Percentiles rank a stretch among this genome's conserved stretches.
phyloP scores from a whole-genome alignment of 805 yeast genomes.

The Yamadazyma laniorum region DNA sequence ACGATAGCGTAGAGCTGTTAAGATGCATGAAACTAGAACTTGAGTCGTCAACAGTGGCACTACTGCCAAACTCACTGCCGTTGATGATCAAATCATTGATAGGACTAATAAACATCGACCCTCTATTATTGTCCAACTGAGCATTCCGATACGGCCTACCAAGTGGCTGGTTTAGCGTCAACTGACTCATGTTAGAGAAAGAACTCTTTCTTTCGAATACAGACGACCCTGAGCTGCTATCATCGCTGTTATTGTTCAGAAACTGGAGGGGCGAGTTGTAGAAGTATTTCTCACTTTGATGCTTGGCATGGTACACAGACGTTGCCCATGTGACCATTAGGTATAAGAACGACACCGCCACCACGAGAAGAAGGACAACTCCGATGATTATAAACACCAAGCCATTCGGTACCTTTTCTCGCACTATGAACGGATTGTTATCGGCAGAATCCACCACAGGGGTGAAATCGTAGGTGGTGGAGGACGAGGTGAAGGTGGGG shows the following conservation, averaged over 20 bases:
- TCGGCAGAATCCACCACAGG: conserved; percentile 11
- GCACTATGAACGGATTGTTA: conserved; percentile 31
- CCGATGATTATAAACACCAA: conserved; percentile 47
- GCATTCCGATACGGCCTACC: conserved; percentile 33
- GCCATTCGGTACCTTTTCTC: conserved; percentile 27
- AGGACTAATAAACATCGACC: conserved; percentile 54
- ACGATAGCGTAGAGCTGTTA: conserved; percentile 6
- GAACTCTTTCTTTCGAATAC: conserved; percentile 20
- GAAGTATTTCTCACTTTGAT: conserved; percentile 33
- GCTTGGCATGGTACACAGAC: conserved; percentile 25
- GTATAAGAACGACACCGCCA: conserved; percentile 19
- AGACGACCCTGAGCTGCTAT: conserved; percentile 15
- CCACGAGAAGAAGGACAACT: conserved; percentile 23
- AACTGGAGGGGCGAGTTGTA: conserved; percentile 13
- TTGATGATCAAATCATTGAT: conserved; percentile 21
- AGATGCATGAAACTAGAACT: conserved; percentile 6
- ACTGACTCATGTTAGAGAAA: conserved; percentile 12
- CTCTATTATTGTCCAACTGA: conserved; percentile 25
- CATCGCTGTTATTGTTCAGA: neutral
- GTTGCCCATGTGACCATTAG: conserved; percentile 22
- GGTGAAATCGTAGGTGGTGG: conserved; percentile 10
- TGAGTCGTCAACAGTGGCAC: conserved; percentile 1
- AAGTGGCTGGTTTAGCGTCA: conserved; percentile 13
- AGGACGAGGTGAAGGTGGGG: conserved; percentile 6
- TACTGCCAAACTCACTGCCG: neutral